phyloP scores from a whole-genome alignment of 306 rosid genomes.

The Pyrus betulifolia region DNA sequence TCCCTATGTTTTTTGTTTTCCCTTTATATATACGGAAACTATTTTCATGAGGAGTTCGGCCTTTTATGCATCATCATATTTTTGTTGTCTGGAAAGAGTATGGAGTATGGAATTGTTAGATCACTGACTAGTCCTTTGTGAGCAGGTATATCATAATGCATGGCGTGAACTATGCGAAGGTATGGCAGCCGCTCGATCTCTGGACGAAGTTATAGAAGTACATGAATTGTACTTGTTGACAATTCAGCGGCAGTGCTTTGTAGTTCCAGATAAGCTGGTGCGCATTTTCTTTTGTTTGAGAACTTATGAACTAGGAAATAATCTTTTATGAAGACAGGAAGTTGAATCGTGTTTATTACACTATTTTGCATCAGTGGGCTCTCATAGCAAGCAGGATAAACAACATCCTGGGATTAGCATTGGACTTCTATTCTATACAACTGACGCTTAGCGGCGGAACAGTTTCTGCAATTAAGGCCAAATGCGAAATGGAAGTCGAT shows the following conservation, averaged over 20 bases:
- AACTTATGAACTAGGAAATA: background rate
- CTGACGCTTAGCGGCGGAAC: slow-evolving; percentile 83
- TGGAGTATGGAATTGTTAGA: slow-evolving; percentile 2
- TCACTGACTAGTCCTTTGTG: slow-evolving; percentile 25
- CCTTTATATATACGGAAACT: background rate
- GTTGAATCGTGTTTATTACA: slow-evolving; percentile 19
- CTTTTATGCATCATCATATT: background rate
- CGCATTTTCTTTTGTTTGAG: slow-evolving; percentile 5
- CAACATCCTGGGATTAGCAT: slow-evolving; percentile 79
- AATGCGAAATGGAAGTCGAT: slow-evolving; percentile 91
- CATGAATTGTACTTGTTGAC: slow-evolving; percentile 83
- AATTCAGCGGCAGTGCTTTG: slow-evolving; percentile 94
- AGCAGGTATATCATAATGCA: slow-evolving; percentile 98
- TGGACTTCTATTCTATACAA: slow-evolving; percentile 82
- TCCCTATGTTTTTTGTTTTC: background rate
- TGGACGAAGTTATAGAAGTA: slow-evolving; percentile 92
- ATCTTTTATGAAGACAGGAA: background rate
- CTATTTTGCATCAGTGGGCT: slow-evolving; percentile 65
- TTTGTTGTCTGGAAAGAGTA: slow-evolving; percentile 17
- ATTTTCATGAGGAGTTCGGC: background rate
- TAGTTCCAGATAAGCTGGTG: slow-evolving; percentile 97
- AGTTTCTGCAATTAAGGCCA: slow-evolving; percentile 76
- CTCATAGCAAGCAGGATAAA: slow-evolving; percentile 92
- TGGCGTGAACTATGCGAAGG: slow-evolving; percentile 94
- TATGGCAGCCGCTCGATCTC: slow-evolving; percentile 71